These are phyloP conservation scores for Mucor mucedo DNA, from an alignment of 371 early-diverging fungal genomes.

Conservation along the genomic window DNA sequence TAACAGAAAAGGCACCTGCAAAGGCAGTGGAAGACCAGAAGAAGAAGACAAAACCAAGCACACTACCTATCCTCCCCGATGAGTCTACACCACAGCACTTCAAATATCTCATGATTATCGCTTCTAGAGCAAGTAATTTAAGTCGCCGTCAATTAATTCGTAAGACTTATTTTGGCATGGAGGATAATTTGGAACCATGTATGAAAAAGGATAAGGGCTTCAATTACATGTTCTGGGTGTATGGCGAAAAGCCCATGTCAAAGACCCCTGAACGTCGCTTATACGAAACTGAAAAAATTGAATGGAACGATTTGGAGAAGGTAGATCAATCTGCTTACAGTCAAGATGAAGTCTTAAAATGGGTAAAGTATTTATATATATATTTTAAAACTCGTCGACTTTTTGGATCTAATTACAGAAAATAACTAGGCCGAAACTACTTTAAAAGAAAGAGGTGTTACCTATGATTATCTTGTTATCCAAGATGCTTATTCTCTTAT, in stretches of 20 bases:
- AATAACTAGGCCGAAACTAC: slow-evolving; percentile 16
- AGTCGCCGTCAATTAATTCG: slow-evolving; percentile 56
- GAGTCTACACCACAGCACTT: slow-evolving; percentile 34
- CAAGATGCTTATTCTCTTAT: slow-evolving; percentile 44
- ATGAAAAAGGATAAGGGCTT: slow-evolving; percentile 50
- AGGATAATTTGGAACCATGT: slow-evolving; percentile 60
- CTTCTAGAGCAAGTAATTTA: slow-evolving; percentile 48
- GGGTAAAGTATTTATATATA: slow-evolving; percentile 37
- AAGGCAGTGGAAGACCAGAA: not conserved
- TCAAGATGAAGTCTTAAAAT: slow-evolving; percentile 38
- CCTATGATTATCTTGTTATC: slow-evolving; percentile 46
- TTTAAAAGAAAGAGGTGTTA: slow-evolving; percentile 29
- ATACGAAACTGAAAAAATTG: slow-evolving; percentile 62
- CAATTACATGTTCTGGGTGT: slow-evolving; percentile 57
- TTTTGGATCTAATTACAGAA: not conserved
- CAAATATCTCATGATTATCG: slow-evolving; percentile 54
- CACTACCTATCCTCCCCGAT: not conserved
- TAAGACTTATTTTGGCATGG: slow-evolving; percentile 56
- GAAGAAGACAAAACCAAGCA: not conserved
- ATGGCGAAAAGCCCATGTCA: slow-evolving; percentile 44
- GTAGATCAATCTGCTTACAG: slow-evolving; percentile 27
- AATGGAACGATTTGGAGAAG: slow-evolving; percentile 53
- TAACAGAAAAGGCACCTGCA: not conserved
- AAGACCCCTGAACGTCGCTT: slow-evolving; percentile 41
- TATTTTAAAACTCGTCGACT: not conserved